These are phyloP conservation scores for Paecilomyces dactylethromorphus DNA, from an alignment of 2,329 filamentous ascomycete species.

Conservation along the genomic window DNA sequence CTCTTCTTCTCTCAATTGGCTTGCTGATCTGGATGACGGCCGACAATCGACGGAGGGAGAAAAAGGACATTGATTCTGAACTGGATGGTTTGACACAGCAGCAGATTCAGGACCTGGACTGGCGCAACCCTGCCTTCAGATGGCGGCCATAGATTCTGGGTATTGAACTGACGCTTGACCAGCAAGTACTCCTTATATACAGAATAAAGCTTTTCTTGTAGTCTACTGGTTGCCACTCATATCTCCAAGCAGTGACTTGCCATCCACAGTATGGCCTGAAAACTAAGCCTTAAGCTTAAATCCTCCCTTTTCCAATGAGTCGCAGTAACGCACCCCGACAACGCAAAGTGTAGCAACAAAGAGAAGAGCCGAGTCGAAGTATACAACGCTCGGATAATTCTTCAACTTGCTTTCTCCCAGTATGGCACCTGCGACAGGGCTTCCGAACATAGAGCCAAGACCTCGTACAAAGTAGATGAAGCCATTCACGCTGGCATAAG, in stretches of 20 bases:
- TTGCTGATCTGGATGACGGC: conserved; percentile 55
- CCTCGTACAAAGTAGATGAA: conserved; percentile 35
- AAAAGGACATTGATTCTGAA: conserved; percentile 49
- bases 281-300: neutral
- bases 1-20: conserved; percentile 45
- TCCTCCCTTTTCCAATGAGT: neutral
- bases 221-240: neutral
- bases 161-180: neutral
- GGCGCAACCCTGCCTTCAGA: conserved; percentile 59
- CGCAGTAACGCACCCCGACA: neutral
- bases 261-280: neutral
- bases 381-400: neutral
- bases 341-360: neutral
- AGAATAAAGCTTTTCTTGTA: neutral
- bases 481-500: conserved; percentile 33
- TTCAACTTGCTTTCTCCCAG: neutral
- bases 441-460: conserved; percentile 31
- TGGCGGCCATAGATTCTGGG: conserved; percentile 42
- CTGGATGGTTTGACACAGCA: conserved; percentile 47
- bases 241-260: too few relatives aligned
- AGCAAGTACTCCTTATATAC: neutral
- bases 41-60: conserved; percentile 55
- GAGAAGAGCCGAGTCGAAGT: neutral
- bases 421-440: conserved; percentile 22
- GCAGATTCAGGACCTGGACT: conserved; percentile 57